Evolutionary conservation across 768 basidiomycete genomes (phyloP).

Genomic region (Ramaria sp.): DNA sequence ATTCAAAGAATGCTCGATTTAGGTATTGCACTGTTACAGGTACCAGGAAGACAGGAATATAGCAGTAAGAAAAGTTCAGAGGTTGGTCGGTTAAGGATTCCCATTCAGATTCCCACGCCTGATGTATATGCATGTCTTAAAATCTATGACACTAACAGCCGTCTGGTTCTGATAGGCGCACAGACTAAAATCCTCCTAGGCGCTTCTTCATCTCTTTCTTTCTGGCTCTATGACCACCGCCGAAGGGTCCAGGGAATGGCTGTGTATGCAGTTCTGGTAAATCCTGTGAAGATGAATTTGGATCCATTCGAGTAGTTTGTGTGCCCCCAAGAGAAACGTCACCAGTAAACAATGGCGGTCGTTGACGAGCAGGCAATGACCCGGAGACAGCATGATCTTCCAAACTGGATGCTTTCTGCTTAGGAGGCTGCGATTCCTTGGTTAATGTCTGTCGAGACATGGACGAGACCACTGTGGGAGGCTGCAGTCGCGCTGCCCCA

Average conservation of each 20-base stretch:
- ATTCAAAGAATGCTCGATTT: background rate
- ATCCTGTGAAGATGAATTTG: slow-evolving; percentile 27
- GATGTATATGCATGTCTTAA: background rate
- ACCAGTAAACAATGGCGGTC: too few relatives aligned
- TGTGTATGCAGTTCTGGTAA: slow-evolving; percentile 45
- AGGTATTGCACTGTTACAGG: background rate
- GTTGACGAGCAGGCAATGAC: background rate
- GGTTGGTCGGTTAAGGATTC: background rate
- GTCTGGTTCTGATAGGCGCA: background rate
- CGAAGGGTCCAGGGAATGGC: slow-evolving; percentile 57
- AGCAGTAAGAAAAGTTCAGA: background rate
- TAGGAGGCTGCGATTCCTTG: background rate
- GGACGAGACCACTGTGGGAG: slow-evolving; percentile 14
- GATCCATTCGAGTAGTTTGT: background rate
- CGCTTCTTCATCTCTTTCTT: slow-evolving; percentile 58
- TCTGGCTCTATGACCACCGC: slow-evolving; percentile 41
- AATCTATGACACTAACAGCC: background rate
- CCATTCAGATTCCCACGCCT: slow-evolving; percentile 3
- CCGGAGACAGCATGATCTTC: background rate
- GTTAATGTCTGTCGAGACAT: slow-evolving; percentile 3
- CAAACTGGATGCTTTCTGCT: background rate
- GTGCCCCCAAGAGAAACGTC: background rate
- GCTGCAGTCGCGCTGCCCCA: background rate
- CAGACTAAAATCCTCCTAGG: slow-evolving; percentile 60
- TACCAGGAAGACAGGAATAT: background rate